Conservation (phyloP, 495 filamentous ascomycete genomes). For the Aspergillus ostianus region DNA sequence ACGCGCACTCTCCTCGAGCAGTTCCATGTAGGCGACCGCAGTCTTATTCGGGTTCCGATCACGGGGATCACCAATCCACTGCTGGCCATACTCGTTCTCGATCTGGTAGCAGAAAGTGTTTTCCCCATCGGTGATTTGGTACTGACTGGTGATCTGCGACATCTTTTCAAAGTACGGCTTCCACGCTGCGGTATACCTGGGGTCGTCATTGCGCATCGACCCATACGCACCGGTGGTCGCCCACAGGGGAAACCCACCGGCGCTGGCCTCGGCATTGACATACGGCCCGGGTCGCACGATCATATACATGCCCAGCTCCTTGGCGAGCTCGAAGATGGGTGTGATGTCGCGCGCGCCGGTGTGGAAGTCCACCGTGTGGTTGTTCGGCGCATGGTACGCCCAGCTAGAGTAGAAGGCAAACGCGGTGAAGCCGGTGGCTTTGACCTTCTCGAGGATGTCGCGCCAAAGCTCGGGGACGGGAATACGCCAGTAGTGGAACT, state of each 20-base stretch:
- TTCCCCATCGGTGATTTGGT: constrained; percentile 57
- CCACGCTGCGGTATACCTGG: constrained; percentile 53
- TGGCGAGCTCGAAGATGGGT: constrained; percentile 52
- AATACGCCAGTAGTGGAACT: constrained; percentile 62
- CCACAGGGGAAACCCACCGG: constrained; percentile 61
- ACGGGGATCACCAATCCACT: constrained; percentile 45
- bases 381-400: constrained; percentile 54
- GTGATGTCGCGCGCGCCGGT: constrained; percentile 55
- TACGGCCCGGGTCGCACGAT: constrained; percentile 41
- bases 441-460: constrained; percentile 62
- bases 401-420: constrained; percentile 57
- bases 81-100: constrained; percentile 61
- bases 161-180: constrained; percentile 49
- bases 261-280: constrained; percentile 53
- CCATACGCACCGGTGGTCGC: constrained; percentile 62
- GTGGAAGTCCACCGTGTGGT: constrained; percentile 54
- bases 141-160: constrained; percentile 46
- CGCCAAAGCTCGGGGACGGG: constrained; percentile 59
- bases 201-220: constrained; percentile 54
- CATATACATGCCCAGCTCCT: constrained; percentile 44
- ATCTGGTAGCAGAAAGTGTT: constrained; percentile 57
- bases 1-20: constrained; percentile 48
- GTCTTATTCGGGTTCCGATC: constrained; percentile 45
- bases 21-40: constrained; percentile 55
- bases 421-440: constrained; percentile 57